These are phyloP conservation scores for Penium margaritaceum DNA, from an alignment of 139 green algal genomes.

Conservation along the genomic window DNA sequence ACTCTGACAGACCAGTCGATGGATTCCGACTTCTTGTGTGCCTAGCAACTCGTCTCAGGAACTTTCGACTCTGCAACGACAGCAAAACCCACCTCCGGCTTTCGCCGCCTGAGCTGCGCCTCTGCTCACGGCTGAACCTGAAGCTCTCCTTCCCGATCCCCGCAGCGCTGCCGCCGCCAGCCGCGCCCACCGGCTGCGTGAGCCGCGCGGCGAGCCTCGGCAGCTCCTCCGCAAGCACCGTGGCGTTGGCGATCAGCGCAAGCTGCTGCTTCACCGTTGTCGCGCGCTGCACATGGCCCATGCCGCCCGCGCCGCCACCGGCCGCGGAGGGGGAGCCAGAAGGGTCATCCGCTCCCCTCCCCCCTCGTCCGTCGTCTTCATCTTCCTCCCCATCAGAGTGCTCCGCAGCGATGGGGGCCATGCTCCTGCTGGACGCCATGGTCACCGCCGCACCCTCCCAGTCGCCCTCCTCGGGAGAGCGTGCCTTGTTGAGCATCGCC, in stretches of 20 bases:
- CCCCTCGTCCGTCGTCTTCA: too few relatives aligned
- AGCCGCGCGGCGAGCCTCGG: slow-evolving; percentile 14
- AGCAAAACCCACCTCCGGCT: too few relatives aligned
- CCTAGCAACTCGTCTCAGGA: too few relatives aligned
- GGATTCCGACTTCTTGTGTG: too few relatives aligned
- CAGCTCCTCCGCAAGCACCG: slow-evolving; percentile 27
- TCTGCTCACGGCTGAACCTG: slow-evolving; percentile 2
- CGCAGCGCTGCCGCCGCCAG: too few relatives aligned
- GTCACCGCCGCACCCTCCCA: slow-evolving; percentile 1
- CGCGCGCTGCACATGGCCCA: slow-evolving; percentile 9
- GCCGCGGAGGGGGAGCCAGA: not conserved
- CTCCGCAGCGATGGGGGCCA: too few relatives aligned
- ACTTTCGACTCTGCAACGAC: too few relatives aligned
- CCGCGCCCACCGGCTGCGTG: not conserved
- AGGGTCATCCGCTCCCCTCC: too few relatives aligned
- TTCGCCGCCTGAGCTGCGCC: not conserved
- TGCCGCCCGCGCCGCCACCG: not conserved
- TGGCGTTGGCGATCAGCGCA: slow-evolving; percentile 39
- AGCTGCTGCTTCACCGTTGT: slow-evolving; percentile 40
- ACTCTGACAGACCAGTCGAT: too few relatives aligned
- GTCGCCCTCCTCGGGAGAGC: slow-evolving; percentile 20
- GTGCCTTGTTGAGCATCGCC: slow-evolving; percentile 29
- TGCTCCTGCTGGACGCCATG: too few relatives aligned
- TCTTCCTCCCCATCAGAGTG: not conserved
- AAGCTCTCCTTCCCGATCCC: too few relatives aligned